Base-by-base conservation (phyloP, 1,139 yeast genomes). In the Yamadazyma membranifaciens region DNA sequence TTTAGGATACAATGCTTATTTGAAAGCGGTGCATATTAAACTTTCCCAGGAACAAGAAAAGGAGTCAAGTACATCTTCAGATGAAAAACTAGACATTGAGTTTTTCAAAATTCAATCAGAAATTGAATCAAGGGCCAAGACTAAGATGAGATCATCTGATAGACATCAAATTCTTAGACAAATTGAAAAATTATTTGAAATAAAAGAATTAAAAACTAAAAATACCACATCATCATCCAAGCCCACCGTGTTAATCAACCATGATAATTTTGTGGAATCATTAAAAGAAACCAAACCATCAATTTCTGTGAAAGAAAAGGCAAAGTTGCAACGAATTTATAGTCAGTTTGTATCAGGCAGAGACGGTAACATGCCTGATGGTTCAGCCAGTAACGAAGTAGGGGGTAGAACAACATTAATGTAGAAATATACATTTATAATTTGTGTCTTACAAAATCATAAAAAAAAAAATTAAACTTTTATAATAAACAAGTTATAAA, bases 361-460 rank as follows among this genome's bases (percentile, higher is more conserved):
- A 36, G 91, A 86, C 46, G 97, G 96, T 0, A 83, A 85, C 44
- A 81, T 91, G 89, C 96, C 95, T 1, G 82, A 81, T 50, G 97
- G 97, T 0, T 75, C 81, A 28, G 81, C 92, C 3, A 82, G 95
- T 50, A 82, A 73, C 36, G 94, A 87, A 42, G 77, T 89, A 24
- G 98, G 98, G 1, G 96, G 91, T 2, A 69, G 97, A 43, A 78
- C 87, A 2, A 83, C 91, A 0, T 63, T 86, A 39, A 81, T 81
- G 83, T 85, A 57, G 27, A 20, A 20, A 20, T 20, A 20, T 20
- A 20, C 24, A 20, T 7, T 6, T 20, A 20, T 7, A 20, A 6
- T 20, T 20, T 6, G 5, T 6, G 24, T 20, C 24, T 20, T 20
- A 7, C n/a, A n/a, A n/a, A n/a, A n/a, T n/a, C n/a, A n/a, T n/a